Evolutionary conservation across 495 filamentous ascomycete species (phyloP).

Genomic region (Hypoxylon intermedium): DNA sequence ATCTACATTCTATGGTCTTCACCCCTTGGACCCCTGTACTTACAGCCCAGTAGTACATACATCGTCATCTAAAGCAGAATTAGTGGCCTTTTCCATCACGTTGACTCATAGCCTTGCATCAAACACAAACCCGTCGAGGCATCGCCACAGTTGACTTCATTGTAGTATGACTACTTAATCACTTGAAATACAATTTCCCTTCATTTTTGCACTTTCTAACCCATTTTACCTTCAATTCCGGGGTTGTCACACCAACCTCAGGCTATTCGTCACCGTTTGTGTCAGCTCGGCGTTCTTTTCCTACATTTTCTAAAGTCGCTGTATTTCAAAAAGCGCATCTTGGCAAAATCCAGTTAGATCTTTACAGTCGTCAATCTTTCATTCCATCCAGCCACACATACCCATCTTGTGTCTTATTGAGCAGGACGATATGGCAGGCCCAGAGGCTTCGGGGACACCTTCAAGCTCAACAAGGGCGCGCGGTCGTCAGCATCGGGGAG

Average conservation of each 20-base stretch:
- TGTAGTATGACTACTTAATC: no score
- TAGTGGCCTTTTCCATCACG: neutral
- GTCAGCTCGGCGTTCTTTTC: neutral
- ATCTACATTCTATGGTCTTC: no score
- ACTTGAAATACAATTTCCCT: no score
- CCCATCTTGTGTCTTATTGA: constrained; percentile 1
- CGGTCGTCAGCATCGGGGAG: constrained; percentile 33
- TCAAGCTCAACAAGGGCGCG: constrained; percentile 12
- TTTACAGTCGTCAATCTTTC: neutral
- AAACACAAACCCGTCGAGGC: neutral
- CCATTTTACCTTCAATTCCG: neutral
- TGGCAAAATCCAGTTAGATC: neutral
- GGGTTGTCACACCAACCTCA: neutral
- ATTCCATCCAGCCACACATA: neutral
- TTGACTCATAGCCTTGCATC: constrained; percentile 33
- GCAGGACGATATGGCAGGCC: constrained; percentile 29
- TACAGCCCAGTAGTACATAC: no score
- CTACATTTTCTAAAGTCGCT: constrained; percentile 55
- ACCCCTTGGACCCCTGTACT: no score
- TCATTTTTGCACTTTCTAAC: neutral
- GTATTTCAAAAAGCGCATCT: constrained; percentile 63
- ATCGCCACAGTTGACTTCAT: constrained; percentile 20
- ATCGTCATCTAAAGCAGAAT: constrained; percentile 13
- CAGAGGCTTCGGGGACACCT: constrained; percentile 2
- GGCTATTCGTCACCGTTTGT: constrained; percentile 3